Base-by-base conservation (phyloP, 805 yeast genomes). In the Zygoascus flipseniorum region DNA sequence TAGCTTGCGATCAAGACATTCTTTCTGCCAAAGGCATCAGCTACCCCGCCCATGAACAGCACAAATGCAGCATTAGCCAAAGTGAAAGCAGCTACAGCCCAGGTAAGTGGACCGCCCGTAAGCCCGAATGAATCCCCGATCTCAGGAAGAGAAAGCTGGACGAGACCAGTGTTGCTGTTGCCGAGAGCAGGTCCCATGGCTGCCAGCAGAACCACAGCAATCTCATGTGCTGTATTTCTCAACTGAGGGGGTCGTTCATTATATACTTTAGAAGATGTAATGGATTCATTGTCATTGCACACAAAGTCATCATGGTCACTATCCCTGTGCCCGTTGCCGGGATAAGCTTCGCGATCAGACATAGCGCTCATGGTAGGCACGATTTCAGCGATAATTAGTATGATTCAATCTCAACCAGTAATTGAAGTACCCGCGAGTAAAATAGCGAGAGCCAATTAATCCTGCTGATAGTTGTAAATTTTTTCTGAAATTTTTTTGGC, bases 11-110 rank as follows among this genome's bases (percentile, higher is more conserved):
- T 50, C 13, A 76, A 63, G 5, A 75, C 65, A 18, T 67, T 64
- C 52, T 69, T 74, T 31, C 80, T 65, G n/a, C 79, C 79, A 59
- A 76, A 62, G 0, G 72, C 69, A 62, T 76, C 80, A 1, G 79
- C 75, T 18, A 76, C 57, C 26, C 74, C 75, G 10, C 80, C 78
- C 68, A 73, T 69, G 10, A 76, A 51, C 18, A 76, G 61, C 31
- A 76, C 61, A 44, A 72, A 68, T 2, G 77, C 64, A 9, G 79
- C 80, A 50, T 70, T 69, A 4, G 77, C 76, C n/a, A 76, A 62
- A 48, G 65, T 65, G 20, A 75, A 70, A 16, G 76, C 62, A 9
- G 74, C 66, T 6, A 71, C 67, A 16, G 71, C 64, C 80, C 80
- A 76, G 1, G 77, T 71, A 18, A 76, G 58, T 31, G 62, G 54